A percentile compares a stretch with the other conserved stretches of the same genome.
Conservation (phyloP, 2,329 filamentous ascomycete genomes). For the Talaromyces rugulosus region DNA sequence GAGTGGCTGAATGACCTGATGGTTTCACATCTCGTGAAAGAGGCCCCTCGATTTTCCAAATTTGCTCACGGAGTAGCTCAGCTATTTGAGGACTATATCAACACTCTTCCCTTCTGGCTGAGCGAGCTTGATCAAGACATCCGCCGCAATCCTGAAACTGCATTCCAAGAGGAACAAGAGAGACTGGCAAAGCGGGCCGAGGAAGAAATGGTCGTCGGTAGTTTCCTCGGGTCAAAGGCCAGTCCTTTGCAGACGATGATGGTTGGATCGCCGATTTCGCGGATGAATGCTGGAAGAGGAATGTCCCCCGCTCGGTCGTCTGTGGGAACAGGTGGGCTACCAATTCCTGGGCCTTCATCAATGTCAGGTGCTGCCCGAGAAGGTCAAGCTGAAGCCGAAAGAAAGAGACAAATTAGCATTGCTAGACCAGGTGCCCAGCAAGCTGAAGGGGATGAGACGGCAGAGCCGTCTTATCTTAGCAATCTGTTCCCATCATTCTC, state of each 20-base stretch:
- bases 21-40: slow-evolving; percentile 85
- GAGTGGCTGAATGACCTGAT: slow-evolving; percentile 91
- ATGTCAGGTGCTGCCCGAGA: slow-evolving; percentile 8
- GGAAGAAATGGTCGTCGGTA: slow-evolving; percentile 85
- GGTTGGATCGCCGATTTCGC: slow-evolving; percentile 31
- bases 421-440: background rate
- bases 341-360: slow-evolving; percentile 2
- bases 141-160: slow-evolving; percentile 81
- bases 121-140: slow-evolving; percentile 90
- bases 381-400: slow-evolving; percentile 4
- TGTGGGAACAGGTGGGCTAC: slow-evolving; percentile 1
- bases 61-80: slow-evolving; percentile 91
- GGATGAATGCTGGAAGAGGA: slow-evolving; percentile 18
- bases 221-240: slow-evolving; percentile 62
- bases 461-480: slow-evolving; percentile 9
- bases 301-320: slow-evolving; percentile 18
- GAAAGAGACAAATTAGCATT: slow-evolving; percentile 1
- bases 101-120: slow-evolving; percentile 94
- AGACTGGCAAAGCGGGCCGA: slow-evolving; percentile 75
- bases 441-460: background rate
- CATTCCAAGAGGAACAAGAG: slow-evolving; percentile 88
- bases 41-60: slow-evolving; percentile 88
- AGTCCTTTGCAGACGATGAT: slow-evolving; percentile 28
- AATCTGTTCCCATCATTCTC: slow-evolving; percentile 75
- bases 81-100: slow-evolving; percentile 93